phyloP scores from a whole-genome alignment of 2,329 filamentous ascomycete genomes.

The Alternaria sp. region DNA sequence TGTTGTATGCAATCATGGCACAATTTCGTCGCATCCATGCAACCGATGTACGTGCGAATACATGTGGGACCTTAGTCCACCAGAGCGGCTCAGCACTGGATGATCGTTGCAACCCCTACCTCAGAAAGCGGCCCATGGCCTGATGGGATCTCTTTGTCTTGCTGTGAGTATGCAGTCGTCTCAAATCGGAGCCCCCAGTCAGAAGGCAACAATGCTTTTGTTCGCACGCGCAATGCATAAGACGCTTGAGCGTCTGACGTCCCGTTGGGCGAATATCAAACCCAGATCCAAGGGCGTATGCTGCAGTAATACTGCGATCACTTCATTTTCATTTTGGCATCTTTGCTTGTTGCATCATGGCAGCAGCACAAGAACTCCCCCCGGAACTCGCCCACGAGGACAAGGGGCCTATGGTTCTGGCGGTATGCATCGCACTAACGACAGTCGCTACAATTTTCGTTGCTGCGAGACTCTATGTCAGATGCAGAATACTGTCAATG shows the following conservation, averaged over 20 bases:
- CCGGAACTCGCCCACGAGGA: background rate
- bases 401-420: background rate
- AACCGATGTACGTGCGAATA: background rate
- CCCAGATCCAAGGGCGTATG: background rate
- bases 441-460: background rate
- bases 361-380: background rate
- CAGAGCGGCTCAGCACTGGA: background rate
- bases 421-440: background rate
- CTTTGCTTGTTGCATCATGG: background rate
- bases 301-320: background rate
- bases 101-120: background rate
- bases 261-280: background rate
- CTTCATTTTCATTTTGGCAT: background rate
- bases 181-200: background rate
- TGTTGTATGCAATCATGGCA: too few species aligned
- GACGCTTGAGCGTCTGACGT: background rate
- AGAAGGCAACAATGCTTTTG: background rate
- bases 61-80: background rate
- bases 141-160: background rate
- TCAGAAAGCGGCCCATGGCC: background rate
- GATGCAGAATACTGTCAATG: background rate
- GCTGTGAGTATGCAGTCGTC: background rate
- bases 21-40: background rate
- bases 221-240: background rate
- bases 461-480: constrained; percentile 2